Evolutionary conservation across 306 rosid genomes (phyloP).

Genomic region (Sicyos edulis): DNA sequence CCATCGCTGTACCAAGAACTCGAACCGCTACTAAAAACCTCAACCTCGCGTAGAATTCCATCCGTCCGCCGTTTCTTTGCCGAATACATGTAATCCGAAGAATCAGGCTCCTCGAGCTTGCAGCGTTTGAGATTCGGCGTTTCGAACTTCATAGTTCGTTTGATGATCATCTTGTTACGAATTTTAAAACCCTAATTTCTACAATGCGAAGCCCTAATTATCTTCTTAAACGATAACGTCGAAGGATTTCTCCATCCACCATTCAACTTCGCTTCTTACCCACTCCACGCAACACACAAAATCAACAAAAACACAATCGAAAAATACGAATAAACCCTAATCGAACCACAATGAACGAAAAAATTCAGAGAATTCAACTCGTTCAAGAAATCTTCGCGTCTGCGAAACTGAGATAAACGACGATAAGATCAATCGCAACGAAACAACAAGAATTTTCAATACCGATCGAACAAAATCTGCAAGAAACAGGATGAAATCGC

Average conservation of each 20-base stretch:
- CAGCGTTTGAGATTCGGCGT: constrained; percentile 84
- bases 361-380: constrained; percentile 16
- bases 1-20: constrained; percentile 53
- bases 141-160: constrained; percentile 61
- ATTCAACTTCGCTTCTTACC: constrained; percentile 12
- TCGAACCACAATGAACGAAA: background rate
- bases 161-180: constrained; percentile 51
- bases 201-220: constrained; percentile 20
- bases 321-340: constrained; percentile 8
- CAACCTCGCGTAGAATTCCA: constrained; percentile 39
- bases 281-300: constrained; percentile 9
- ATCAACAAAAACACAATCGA: background rate
- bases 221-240: constrained; percentile 10
- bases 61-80: constrained; percentile 50
- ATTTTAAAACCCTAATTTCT: constrained; percentile 22
- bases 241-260: constrained; percentile 17
- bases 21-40: constrained; percentile 54
- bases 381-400: constrained; percentile 12
- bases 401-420: constrained; percentile 5
- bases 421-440: constrained; percentile 3
- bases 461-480: background rate
- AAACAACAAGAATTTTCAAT: background rate
- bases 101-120: constrained; percentile 49
- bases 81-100: constrained; percentile 32
- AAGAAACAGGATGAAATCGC: background rate